These are phyloP conservation scores for Xerocomus minutiporus DNA, from an alignment of 1,284 basidiomycete genomes.

Conservation along the genomic window DNA sequence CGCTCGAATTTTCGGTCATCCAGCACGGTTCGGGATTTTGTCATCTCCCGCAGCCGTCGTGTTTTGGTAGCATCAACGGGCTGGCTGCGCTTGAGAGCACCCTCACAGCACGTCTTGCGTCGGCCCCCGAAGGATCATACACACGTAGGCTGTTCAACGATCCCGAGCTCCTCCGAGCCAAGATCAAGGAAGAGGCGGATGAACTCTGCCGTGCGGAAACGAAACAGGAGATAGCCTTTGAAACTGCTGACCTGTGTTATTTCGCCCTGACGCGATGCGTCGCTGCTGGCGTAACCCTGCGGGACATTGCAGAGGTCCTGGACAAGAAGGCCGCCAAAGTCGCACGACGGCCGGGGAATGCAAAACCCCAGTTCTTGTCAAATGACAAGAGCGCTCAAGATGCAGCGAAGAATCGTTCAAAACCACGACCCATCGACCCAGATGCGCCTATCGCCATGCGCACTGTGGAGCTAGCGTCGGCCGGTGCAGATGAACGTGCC, in stretches of 20 bases:
- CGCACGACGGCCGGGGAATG: constrained; percentile 86
- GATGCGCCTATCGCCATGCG: constrained; percentile 70
- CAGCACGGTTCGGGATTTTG: constrained; percentile 94
- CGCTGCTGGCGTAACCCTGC: constrained; percentile 76
- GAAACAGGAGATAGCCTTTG: constrained; percentile 87
- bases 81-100: constrained; percentile 82
- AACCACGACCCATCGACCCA: constrained; percentile 26
- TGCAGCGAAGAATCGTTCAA: constrained; percentile 27
- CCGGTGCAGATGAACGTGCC: constrained; percentile 54
- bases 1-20: constrained; percentile 87
- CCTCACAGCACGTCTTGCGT: constrained; percentile 66
- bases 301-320: constrained; percentile 83
- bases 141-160: constrained; percentile 88
- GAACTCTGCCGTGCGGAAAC: constrained; percentile 87
- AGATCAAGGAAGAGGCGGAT: constrained; percentile 98
- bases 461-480: constrained; percentile 56
- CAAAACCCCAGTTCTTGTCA: constrained; percentile 80
- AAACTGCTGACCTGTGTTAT: constrained; percentile 94
- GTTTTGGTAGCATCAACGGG: constrained; percentile 79
- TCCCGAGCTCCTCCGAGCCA: constrained; percentile 76
- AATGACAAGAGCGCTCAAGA: constrained; percentile 32
- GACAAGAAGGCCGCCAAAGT: constrained; percentile 87
- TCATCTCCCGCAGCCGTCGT: constrained; percentile 81
- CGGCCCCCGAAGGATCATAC: constrained; percentile 89
- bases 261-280: constrained; percentile 90